Percentiles rank a stretch among this genome's conserved stretches.
These are phyloP conservation scores for Neofusicoccum cordaticola DNA, from an alignment of 2,329 filamentous ascomycete species.

Conservation along the genomic window DNA sequence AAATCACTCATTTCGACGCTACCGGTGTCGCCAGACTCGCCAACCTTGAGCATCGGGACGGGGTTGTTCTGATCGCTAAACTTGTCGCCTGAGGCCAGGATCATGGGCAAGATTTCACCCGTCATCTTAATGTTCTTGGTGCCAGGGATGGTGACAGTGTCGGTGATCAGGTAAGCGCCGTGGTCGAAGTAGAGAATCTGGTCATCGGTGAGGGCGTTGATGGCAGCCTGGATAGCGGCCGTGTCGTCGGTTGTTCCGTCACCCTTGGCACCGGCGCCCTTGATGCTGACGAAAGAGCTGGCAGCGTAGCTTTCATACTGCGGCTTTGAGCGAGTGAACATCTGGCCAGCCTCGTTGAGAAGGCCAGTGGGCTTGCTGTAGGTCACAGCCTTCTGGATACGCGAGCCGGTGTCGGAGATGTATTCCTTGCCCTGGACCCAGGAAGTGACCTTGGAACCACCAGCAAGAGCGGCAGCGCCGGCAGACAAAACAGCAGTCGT, in stretches of 20 bases:
- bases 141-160: slow-evolving; percentile 57
- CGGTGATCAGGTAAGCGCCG: slow-evolving; percentile 60
- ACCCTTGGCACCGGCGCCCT: slow-evolving; percentile 77
- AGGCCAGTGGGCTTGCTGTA: slow-evolving; percentile 65
- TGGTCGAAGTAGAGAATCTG: slow-evolving; percentile 65
- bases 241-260: slow-evolving; percentile 89
- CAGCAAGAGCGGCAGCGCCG: slow-evolving; percentile 63
- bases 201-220: slow-evolving; percentile 64
- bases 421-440: slow-evolving; percentile 83
- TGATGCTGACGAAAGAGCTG: slow-evolving; percentile 78
- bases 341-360: slow-evolving; percentile 60
- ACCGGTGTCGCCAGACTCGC: slow-evolving; percentile 71
- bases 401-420: slow-evolving; percentile 44
- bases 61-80: slow-evolving; percentile 77
- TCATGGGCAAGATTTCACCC: slow-evolving; percentile 86
- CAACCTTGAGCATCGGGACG: slow-evolving; percentile 81
- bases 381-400: slow-evolving; percentile 55
- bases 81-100: slow-evolving; percentile 73
- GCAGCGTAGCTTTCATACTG: slow-evolving; percentile 71
- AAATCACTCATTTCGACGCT: slow-evolving; percentile 84
- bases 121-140: slow-evolving; percentile 77
- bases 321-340: slow-evolving; percentile 84
- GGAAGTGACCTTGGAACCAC: slow-evolving; percentile 65
- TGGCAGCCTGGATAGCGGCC: slow-evolving; percentile 72
- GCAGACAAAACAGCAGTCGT: slow-evolving; percentile 62